Base-by-base conservation (phyloP, 2,329 filamentous ascomycete species). In the Penicillium rolfsii region DNA sequence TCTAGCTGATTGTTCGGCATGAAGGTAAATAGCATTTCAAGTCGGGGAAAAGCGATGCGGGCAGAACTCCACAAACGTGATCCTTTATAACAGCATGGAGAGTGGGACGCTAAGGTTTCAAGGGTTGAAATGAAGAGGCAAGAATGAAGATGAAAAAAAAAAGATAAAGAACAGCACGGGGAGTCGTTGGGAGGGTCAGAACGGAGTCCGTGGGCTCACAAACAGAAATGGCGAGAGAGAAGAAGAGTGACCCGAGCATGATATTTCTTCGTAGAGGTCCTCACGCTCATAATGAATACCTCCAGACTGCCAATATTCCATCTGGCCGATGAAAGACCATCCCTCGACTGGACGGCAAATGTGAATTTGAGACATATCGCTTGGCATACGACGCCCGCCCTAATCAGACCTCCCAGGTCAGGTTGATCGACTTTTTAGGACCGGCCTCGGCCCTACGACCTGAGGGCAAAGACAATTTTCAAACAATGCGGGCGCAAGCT, bases 61-160 rank as follows among this genome's bases (percentile, higher is more conserved):
- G 48, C 19, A 24, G 24, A 28, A 48, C 30, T 57, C 28, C 55
- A 40, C 57, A 6, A 58, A 30, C 19, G 40, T 56, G 41, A 48
- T 60, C 24, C 55, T 63, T 62, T 64, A 64, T 64, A 57, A 64
- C 62, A 63, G 48, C 19, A 61, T 63, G 55, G 55, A 56, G 53
- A 33, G 56, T 24, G 30, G 60, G 60, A 57, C 62, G 62, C 62
- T 64, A 64, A 64, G 43, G 49, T 60, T 59, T 58, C 52, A 66
- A 41, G 36, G 22, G 50, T 19, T 3, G 22, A 53, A 53, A 53
- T 28, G 48, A 58, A 57, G 55, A 16, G 24, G 30, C 45, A 12
- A 24, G 45, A n/a, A 22, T 22, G 19, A 48, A 19, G 6, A 8
- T 6, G 6, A 12, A 14, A 6, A 16, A 12, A n/a, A 7, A 5